phyloP scores from a whole-genome alignment of 805 yeast genomes.

The Saccharomycopsis vini region DNA sequence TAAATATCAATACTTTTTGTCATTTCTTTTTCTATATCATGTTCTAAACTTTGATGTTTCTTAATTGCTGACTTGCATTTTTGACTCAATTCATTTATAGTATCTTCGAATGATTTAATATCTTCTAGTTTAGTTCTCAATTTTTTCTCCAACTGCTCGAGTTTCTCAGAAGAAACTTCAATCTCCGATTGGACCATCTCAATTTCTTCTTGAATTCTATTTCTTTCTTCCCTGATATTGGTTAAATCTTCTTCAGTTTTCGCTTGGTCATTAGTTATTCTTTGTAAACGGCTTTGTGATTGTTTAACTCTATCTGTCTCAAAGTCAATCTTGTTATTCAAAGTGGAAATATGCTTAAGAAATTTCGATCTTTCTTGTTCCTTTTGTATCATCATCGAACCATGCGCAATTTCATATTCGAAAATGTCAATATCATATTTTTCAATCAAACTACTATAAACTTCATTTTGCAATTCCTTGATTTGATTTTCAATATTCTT shows the following conservation, averaged over 20 bases:
- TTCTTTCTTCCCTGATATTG: slow-evolving; percentile 28
- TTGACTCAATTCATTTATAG: slow-evolving; percentile 29
- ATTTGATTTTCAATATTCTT: slow-evolving; percentile 14
- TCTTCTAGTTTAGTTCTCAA: slow-evolving; percentile 26
- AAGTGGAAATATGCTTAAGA: slow-evolving; percentile 49
- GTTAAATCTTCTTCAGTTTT: slow-evolving; percentile 30
- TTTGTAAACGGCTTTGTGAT: slow-evolving; percentile 37
- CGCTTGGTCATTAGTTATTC: slow-evolving; percentile 33
- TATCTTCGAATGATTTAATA: slow-evolving; percentile 41
- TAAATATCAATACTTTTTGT: slow-evolving; percentile 50
- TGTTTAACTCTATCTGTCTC: slow-evolving; percentile 53
- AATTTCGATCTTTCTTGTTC: slow-evolving; percentile 55
- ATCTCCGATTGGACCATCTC: slow-evolving; percentile 34
- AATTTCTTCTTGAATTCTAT: slow-evolving; percentile 26
- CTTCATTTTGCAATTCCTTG: slow-evolving; percentile 23
- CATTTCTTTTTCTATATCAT: slow-evolving; percentile 43
- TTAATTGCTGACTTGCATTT: slow-evolving; percentile 26
- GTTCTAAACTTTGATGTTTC: slow-evolving; percentile 36
- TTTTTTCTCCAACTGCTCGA: slow-evolving; percentile 27
- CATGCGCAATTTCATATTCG: slow-evolving; percentile 66
- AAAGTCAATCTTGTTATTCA: slow-evolving; percentile 54
- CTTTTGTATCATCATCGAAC: slow-evolving; percentile 44
- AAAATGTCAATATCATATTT: slow-evolving; percentile 47
- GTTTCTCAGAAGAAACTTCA: slow-evolving; percentile 30
- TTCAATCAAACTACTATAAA: slow-evolving; percentile 45